These are phyloP conservation scores for Setaria viridis DNA, from an alignment of 202 grass and related monocot genomes.

Conservation along the genomic window DNA sequence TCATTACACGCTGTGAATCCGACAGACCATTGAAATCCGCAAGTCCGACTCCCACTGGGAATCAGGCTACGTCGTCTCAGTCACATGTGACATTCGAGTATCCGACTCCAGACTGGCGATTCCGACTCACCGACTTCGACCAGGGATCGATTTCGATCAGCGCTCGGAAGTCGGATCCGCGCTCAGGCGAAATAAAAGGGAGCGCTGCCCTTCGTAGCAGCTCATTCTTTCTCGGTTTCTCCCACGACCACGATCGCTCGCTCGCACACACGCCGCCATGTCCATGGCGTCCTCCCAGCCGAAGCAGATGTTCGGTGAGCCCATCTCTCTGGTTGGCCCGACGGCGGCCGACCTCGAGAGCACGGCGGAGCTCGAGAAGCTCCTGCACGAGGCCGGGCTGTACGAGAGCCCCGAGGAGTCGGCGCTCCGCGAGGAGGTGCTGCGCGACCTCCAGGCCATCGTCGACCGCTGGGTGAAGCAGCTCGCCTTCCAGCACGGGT, in stretches of 20 bases:
- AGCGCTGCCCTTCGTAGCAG: background rate
- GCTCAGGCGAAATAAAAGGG: background rate
- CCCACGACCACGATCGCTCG: background rate
- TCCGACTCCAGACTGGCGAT: background rate
- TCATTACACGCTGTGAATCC: background rate
- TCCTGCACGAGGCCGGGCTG: constrained; percentile 36
- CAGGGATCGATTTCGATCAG: background rate
- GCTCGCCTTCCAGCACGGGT: constrained; percentile 48
- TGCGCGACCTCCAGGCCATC: constrained; percentile 44
- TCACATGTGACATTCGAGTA: too few species aligned
- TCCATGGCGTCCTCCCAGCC: background rate
- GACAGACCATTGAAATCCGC: background rate
- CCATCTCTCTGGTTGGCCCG: constrained; percentile 67
- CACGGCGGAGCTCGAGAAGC: constrained; percentile 57
- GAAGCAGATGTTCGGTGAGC: constrained; percentile 22
- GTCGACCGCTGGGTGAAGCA: constrained; percentile 61
- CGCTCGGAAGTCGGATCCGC: background rate
- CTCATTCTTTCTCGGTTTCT: background rate
- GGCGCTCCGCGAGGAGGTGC: constrained; percentile 36
- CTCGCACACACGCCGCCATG: background rate
- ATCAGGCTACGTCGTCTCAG: background rate
- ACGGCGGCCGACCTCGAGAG: constrained; percentile 52
- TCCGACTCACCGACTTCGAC: background rate
- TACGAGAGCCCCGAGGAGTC: constrained; percentile 51
- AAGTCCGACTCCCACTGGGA: background rate